These are phyloP conservation scores for Arachnomyces sp. DNA, from an alignment of 2,329 filamentous ascomycete species.

Conservation along the genomic window DNA sequence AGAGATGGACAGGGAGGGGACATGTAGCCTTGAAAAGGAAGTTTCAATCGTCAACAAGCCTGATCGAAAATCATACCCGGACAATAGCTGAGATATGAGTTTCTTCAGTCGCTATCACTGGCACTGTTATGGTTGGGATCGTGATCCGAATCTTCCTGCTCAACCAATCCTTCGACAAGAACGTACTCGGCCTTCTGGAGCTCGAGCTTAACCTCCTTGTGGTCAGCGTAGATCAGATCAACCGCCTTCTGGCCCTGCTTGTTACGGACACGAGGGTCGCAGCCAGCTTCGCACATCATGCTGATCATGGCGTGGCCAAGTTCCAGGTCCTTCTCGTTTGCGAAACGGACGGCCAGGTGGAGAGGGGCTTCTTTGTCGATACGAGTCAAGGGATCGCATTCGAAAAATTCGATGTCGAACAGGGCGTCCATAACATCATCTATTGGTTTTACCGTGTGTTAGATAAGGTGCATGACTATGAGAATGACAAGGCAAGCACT, in stretches of 20 bases:
- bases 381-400: slow-evolving; percentile 41
- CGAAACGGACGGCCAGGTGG: slow-evolving; percentile 38
- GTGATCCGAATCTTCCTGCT: slow-evolving; percentile 22
- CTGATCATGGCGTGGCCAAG: slow-evolving; percentile 39
- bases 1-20: too few relatives aligned
- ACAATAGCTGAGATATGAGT: background rate
- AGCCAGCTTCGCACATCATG: slow-evolving; percentile 44
- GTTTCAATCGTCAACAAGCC: slow-evolving; percentile 6
- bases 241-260: slow-evolving; percentile 40
- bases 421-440: slow-evolving; percentile 42
- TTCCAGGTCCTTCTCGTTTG: slow-evolving; percentile 39
- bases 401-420: slow-evolving; percentile 42
- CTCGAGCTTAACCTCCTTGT: slow-evolving; percentile 33
- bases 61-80: slow-evolving; percentile 6
- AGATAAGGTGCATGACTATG: too few relatives aligned
- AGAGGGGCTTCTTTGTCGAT: slow-evolving; percentile 41
- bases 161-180: slow-evolving; percentile 36
- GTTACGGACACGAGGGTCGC: slow-evolving; percentile 42
- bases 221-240: slow-evolving; percentile 37
- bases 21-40: slow-evolving; percentile 2
- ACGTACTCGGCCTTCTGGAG: slow-evolving; percentile 42
- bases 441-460: slow-evolving; percentile 10
- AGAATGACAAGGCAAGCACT: too few relatives aligned
- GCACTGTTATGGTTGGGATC: slow-evolving; percentile 28
- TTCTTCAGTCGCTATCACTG: slow-evolving; percentile 33